Percentiles rank a stretch among this genome's conserved stretches.
phyloP scores from a whole-genome alignment of 208 protist genomes.

The Herpetomonas samuelpessoai region DNA sequence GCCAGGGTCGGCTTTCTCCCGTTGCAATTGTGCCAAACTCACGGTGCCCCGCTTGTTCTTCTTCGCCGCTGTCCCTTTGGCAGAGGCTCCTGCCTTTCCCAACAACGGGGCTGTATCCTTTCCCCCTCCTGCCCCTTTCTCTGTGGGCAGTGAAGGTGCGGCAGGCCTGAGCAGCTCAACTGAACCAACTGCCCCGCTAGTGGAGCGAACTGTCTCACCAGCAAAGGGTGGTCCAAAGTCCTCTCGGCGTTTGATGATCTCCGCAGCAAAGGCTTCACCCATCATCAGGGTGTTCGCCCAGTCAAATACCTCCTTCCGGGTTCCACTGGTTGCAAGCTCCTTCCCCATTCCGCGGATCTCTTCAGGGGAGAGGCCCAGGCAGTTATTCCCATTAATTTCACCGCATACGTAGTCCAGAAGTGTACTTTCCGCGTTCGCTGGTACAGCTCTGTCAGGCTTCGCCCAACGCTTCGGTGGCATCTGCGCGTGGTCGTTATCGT shows the following conservation, averaged over 20 bases:
- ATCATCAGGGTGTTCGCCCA: slow-evolving; percentile 82
- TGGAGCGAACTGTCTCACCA: slow-evolving; percentile 18
- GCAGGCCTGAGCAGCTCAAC: neutral
- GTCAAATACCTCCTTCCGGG: slow-evolving; percentile 57
- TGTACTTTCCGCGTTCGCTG: slow-evolving; percentile 11
- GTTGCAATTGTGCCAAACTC: slow-evolving; percentile 23
- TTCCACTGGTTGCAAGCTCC: slow-evolving; percentile 48
- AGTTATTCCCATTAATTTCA: slow-evolving; percentile 69
- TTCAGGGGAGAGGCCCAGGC: slow-evolving; percentile 59
- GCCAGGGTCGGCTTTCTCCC: slow-evolving; percentile 14
- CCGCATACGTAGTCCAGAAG: slow-evolving; percentile 56
- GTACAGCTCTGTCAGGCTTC: slow-evolving; percentile 9
- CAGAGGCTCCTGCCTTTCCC: neutral
- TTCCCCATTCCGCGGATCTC: slow-evolving; percentile 70
- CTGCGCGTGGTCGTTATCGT: too few species aligned
- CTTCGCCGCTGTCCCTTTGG: slow-evolving; percentile 5
- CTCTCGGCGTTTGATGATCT: slow-evolving; percentile 63
- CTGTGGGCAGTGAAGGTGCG: neutral
- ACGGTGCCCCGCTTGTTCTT: slow-evolving; percentile 18
- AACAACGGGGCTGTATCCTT: neutral
- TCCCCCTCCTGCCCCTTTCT: neutral
- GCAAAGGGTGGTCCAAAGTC: slow-evolving; percentile 62
- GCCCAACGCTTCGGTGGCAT: slow-evolving; percentile 72
- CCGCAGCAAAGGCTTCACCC: slow-evolving; percentile 53
- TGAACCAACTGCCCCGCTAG: neutral